Percentiles rank a stretch among this genome's conserved stretches.
These are phyloP conservation scores for button mushroom (Agaricus bisporus) DNA, from an alignment of 768 basidiomycete species.

Conservation along the genomic window DNA sequence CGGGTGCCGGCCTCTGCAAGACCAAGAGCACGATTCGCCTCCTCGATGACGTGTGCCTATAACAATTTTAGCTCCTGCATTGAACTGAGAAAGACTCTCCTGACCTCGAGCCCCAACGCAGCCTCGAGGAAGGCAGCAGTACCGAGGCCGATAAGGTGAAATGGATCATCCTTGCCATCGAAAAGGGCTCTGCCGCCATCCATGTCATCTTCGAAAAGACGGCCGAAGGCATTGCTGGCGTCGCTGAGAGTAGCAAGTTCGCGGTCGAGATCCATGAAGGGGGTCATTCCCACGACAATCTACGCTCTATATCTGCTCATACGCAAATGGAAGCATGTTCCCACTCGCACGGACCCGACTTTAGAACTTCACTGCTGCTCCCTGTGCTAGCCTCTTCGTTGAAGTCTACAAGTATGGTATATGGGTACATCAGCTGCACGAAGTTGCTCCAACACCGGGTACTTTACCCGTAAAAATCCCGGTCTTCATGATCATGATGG, in stretches of 20 bases:
- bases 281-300: constrained; percentile 8
- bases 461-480: no score
- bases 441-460: no score
- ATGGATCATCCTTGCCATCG: constrained; percentile 48
- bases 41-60: constrained; percentile 55
- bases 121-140: constrained; percentile 73
- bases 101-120: constrained; percentile 75
- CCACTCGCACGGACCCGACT: no score
- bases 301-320: no score
- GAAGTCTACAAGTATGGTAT: no score
- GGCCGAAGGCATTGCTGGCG: constrained; percentile 54
- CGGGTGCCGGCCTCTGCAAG: constrained; percentile 57
- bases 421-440: no score
- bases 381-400: no score
- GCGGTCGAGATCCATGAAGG: constrained; percentile 19
- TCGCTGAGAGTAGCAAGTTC: constrained; percentile 22
- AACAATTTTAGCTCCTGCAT: background rate
- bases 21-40: constrained; percentile 51
- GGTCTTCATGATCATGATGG: no score
- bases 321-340: no score
- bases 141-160: constrained; percentile 69
- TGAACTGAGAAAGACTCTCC: constrained; percentile 1
- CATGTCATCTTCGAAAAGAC: constrained; percentile 65
- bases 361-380: no score
- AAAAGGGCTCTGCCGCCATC: constrained; percentile 46